Evolutionary conservation across 2,329 filamentous ascomycete genomes (phyloP).

Genomic region (Trichoderma sp.): DNA sequence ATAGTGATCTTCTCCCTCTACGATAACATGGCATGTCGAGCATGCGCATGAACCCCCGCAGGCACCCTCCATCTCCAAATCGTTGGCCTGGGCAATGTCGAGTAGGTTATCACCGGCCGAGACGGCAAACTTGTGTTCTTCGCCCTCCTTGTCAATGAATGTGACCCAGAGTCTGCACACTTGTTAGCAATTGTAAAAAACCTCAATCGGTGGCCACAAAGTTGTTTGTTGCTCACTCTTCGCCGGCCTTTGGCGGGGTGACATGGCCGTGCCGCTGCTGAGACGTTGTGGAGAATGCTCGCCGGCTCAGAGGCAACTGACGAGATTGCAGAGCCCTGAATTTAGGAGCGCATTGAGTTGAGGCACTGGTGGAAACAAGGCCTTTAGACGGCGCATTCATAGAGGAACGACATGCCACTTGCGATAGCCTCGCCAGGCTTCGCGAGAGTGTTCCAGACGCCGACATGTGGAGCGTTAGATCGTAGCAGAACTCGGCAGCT

Average conservation of each 20-base stretch:
- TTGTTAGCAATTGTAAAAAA: constrained; percentile 19
- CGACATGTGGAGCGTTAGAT: constrained; percentile 32
- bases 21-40: constrained; percentile 90
- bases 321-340: constrained; percentile 1
- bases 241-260: constrained; percentile 79
- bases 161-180: constrained; percentile 74
- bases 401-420: constrained; percentile 35
- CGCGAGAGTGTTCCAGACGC: constrained; percentile 38
- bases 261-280: constrained; percentile 73
- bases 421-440: constrained; percentile 39
- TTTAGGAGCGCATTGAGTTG: constrained; percentile 31
- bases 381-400: constrained; percentile 29
- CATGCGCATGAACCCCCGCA: constrained; percentile 94
- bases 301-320: constrained; percentile 30
- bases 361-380: constrained; percentile 17
- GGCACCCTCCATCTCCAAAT: constrained; percentile 97
- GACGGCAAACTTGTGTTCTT: constrained; percentile 75
- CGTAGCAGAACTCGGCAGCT: not conserved
- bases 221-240: constrained; percentile 69
- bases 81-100: constrained; percentile 91
- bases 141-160: constrained; percentile 89
- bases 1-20: constrained; percentile 71
- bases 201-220: not conserved
- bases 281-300: constrained; percentile 67
- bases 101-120: constrained; percentile 87